Evolutionary conservation across 2,329 filamentous ascomycete genomes (phyloP).

Genomic region (Conoideocrella luteorostrata): DNA sequence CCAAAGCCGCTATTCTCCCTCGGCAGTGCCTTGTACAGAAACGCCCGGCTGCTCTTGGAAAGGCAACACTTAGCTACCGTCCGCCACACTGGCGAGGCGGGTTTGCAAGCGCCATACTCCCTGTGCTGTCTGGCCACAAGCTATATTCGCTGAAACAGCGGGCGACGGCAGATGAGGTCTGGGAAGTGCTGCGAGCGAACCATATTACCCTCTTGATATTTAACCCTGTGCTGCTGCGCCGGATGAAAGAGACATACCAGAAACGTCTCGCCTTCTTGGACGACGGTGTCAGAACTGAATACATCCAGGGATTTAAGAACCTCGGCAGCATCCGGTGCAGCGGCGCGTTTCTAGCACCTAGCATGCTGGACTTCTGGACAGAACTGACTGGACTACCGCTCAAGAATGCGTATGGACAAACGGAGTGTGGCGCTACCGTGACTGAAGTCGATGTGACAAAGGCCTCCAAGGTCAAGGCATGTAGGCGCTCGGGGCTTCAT

Average conservation of each 20-base stretch:
- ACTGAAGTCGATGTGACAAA: neutral
- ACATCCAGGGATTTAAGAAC: constrained; percentile 7
- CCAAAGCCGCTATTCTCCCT: constrained; percentile 66
- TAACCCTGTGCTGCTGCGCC: constrained; percentile 11
- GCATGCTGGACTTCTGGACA: constrained; percentile 12
- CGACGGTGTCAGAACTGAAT: constrained; percentile 7
- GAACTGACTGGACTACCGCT: constrained; percentile 8
- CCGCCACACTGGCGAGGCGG: constrained; percentile 17
- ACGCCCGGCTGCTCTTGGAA: constrained; percentile 1
- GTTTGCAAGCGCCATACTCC: constrained; percentile 6
- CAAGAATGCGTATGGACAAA: constrained; percentile 12
- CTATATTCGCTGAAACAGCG: constrained; percentile 11
- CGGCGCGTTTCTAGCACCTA: constrained; percentile 6
- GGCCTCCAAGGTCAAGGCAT: neutral
- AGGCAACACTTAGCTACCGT: constrained; percentile 11
- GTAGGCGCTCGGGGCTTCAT: neutral
- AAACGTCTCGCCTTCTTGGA: neutral
- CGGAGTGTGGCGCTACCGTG: constrained; percentile 9
- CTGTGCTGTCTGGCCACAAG: constrained; percentile 11
- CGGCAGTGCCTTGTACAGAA: constrained; percentile 4
- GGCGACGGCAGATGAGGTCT: constrained; percentile 7
- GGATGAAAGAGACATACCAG: constrained; percentile 11
- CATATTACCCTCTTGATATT: constrained; percentile 11
- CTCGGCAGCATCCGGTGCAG: constrained; percentile 2
- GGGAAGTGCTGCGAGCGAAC: constrained; percentile 9